phyloP scores from a whole-genome alignment of 495 filamentous ascomycete genomes.

The Podospora didyma region DNA sequence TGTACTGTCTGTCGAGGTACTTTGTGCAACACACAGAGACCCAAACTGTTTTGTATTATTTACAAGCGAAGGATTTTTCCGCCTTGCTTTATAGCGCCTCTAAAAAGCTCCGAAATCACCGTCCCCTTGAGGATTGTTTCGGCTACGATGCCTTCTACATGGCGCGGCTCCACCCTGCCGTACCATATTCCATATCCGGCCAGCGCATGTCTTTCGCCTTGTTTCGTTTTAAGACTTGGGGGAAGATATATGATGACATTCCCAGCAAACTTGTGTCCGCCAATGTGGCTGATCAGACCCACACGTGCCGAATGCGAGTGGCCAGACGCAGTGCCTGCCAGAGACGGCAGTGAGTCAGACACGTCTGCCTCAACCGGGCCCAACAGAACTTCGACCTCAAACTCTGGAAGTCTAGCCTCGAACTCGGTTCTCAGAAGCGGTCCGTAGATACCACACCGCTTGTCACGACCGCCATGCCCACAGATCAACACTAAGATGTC shows the following conservation, averaged over 20 bases:
- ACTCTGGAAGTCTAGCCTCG: slow-evolving; percentile 35
- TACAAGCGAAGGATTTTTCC: slow-evolving; percentile 38
- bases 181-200: slow-evolving; percentile 91
- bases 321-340: slow-evolving; percentile 1
- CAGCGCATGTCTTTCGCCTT: slow-evolving; percentile 49
- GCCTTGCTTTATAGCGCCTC: slow-evolving; percentile 54
- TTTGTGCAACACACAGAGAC: background rate
- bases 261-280: slow-evolving; percentile 89
- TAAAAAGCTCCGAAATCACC: slow-evolving; percentile 72
- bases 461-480: slow-evolving; percentile 74
- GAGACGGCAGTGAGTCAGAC: slow-evolving; percentile 14
- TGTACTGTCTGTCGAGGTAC: too few species aligned
- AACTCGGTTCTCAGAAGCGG: slow-evolving; percentile 70
- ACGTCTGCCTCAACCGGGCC: slow-evolving; percentile 32
- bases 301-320: slow-evolving; percentile 50
- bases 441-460: slow-evolving; percentile 75
- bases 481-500: slow-evolving; percentile 78
- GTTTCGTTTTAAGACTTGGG: slow-evolving; percentile 37
- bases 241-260: slow-evolving; percentile 92
- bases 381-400: slow-evolving; percentile 31
- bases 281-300: slow-evolving; percentile 80
- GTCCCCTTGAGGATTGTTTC: slow-evolving; percentile 73
- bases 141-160: slow-evolving; percentile 80
- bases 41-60: background rate
- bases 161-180: slow-evolving; percentile 76